A percentile compares a stretch with the other conserved stretches of the same genome.
Evolutionary conservation across 768 basidiomycete species (phyloP).

Genomic region (Agrocybe pediades): DNA sequence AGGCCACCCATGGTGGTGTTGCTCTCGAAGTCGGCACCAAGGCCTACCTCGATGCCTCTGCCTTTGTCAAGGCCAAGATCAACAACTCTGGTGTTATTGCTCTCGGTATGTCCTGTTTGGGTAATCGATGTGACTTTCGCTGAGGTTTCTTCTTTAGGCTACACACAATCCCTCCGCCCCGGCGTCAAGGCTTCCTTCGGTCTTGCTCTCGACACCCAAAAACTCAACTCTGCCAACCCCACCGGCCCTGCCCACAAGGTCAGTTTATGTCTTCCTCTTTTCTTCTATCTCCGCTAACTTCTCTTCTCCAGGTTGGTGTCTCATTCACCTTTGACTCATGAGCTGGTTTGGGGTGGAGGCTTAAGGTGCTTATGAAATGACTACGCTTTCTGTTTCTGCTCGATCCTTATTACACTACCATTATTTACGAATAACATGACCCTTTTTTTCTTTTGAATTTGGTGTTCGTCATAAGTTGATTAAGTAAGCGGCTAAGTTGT

Average conservation of each 20-base stretch:
- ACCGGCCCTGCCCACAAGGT: constrained; percentile 80
- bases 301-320: constrained; percentile 59
- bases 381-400: not conserved
- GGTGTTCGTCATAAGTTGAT: too few species aligned
- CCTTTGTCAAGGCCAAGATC: constrained; percentile 98
- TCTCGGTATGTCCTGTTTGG: constrained; percentile 52
- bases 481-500: not conserved
- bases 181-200: constrained; percentile 94
- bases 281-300: not conserved
- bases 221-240: constrained; percentile 73
- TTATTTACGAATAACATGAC: not conserved
- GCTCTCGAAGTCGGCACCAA: constrained; percentile 95
- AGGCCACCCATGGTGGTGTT: constrained; percentile 84
- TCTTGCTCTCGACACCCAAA: constrained; percentile 93
- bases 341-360: constrained; percentile 33
- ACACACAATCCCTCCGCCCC: constrained; percentile 92
- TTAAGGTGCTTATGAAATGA: constrained; percentile 36
- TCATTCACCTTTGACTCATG: constrained; percentile 75
- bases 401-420: not conserved
- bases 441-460: not conserved
- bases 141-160: constrained; percentile 44
- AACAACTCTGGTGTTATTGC: constrained; percentile 93
- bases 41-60: constrained; percentile 84
- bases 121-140: not conserved
- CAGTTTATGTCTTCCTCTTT: constrained; percentile 8